These are phyloP conservation scores for Ogataea haglerorum DNA, from an alignment of 805 yeast genomes.

Conservation along the genomic window DNA sequence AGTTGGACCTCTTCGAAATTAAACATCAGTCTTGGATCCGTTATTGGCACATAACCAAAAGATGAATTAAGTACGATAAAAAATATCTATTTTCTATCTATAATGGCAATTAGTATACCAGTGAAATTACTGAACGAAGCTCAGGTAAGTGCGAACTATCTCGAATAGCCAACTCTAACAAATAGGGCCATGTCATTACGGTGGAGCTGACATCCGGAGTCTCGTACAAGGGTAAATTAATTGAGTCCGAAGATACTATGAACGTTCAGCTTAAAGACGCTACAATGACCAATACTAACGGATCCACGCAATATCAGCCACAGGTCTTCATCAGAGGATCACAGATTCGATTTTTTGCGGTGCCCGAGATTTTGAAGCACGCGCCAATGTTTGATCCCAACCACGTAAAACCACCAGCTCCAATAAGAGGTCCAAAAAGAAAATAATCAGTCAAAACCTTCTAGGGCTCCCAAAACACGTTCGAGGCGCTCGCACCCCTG, in stretches of 20 bases:
- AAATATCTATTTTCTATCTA: not conserved
- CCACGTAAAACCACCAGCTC: slow-evolving; percentile 64
- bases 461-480: slow-evolving; percentile 79
- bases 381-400: slow-evolving; percentile 79
- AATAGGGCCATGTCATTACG: slow-evolving; percentile 75
- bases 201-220: slow-evolving; percentile 84
- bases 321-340: slow-evolving; percentile 92
- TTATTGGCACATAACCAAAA: slow-evolving; percentile 9
- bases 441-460: slow-evolving; percentile 54
- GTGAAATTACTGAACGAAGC: slow-evolving; percentile 84
- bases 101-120: slow-evolving; percentile 73
- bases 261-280: slow-evolving; percentile 83
- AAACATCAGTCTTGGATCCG: slow-evolving; percentile 10
- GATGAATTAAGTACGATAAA: not conserved
- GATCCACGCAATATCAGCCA: slow-evolving; percentile 70
- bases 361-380: slow-evolving; percentile 83
- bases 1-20: slow-evolving; percentile 33
- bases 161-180: slow-evolving; percentile 6
- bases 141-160: slow-evolving; percentile 36
- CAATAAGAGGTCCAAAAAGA: slow-evolving; percentile 48
- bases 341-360: slow-evolving; percentile 74
- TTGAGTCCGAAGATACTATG: slow-evolving; percentile 91
- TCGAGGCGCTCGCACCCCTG: slow-evolving; percentile 79
- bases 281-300: slow-evolving; percentile 72
- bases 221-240: slow-evolving; percentile 79